These are phyloP conservation scores for Neurospora discreta DNA, from an alignment of 495 filamentous ascomycete species.

Conservation along the genomic window DNA sequence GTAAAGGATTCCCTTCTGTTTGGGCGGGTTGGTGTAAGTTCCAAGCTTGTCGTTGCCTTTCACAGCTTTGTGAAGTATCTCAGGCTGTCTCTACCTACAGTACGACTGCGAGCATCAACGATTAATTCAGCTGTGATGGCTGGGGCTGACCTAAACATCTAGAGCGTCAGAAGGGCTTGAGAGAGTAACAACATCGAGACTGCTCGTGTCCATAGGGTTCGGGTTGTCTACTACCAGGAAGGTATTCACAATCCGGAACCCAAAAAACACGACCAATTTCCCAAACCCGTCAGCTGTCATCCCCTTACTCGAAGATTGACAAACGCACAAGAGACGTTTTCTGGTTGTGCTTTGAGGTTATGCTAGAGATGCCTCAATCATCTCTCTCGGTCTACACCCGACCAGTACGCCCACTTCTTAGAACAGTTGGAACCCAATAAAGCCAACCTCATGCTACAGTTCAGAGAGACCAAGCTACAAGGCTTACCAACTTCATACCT, in stretches of 20 bases:
- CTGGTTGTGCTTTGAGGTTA: not conserved
- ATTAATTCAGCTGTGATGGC: not conserved
- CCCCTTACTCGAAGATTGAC: not conserved
- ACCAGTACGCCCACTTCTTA: not conserved
- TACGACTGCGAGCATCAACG: not conserved
- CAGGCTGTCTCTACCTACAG: too few relatives aligned
- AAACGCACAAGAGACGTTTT: not conserved
- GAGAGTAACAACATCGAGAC: not conserved
- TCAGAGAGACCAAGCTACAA: not conserved
- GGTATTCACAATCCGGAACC: not conserved
- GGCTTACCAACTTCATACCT: not conserved
- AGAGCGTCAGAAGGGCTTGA: not conserved
- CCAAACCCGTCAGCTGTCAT: not conserved
- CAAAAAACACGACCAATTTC: not conserved
- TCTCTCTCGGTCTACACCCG: not conserved
- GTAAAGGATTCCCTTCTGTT: not conserved
- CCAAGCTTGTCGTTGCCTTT: not conserved
- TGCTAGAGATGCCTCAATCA: not conserved
- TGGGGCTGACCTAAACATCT: not conserved
- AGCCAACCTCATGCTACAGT: not conserved
- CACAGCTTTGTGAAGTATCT: not conserved
- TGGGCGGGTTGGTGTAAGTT: not conserved
- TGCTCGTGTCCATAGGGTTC: not conserved
- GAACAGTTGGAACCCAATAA: not conserved
- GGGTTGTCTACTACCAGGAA: not conserved